Base-by-base conservation (phyloP, 2,329 filamentous ascomycete species). In the Talaromyces islandicus region DNA sequence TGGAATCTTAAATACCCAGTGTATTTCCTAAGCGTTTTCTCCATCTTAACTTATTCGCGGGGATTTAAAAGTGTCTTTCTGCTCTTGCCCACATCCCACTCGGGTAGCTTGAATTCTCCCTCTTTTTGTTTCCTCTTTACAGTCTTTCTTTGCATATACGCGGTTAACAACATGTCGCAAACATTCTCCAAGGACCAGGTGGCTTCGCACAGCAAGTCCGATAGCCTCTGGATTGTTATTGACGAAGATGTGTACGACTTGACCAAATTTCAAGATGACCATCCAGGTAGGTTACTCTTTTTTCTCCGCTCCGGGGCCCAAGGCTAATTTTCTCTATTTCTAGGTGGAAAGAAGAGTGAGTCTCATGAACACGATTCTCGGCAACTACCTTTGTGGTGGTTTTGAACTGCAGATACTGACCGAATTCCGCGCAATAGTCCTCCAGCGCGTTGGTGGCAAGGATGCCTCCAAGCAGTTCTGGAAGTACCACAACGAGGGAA, bases 241-340 rank as follows among this genome's bases (percentile, higher is more conserved):
- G 93, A 97, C 67, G 89, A 92, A 69, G 93, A 97, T 76, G 93
- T 97, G 67, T 97, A 96, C 77, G 93, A 99, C 73, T 75, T 97
- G 69, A 96, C 92, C 68, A 92, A 87, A 71, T 93, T 93, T 75
- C 88, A 91, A 74, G 88, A 92, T 62, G 89, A 92, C 66, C 90
- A 93, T 75, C 90, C 90, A 68, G 78, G 77, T 78, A 69, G 59
- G 72, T 67, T 24, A 9, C 12, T 14, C 11, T 19, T 7, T 7
- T 35, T 17, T 51, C 14, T 21, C 30, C 3, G 10, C 50, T 17
- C 11, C 19, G 19, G 27, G 12, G 35, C 24, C 14, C 19, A 7
- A 11, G 24, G 24, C 59, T 61, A 32, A 61, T 38, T 32, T 50
- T 24, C 7, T 51, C 35, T 58, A 38, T 60, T 60, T 58, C 48